A percentile compares a stretch with the other conserved stretches of the same genome.
These are phyloP conservation scores for Bertia moriformis DNA, from an alignment of 2,329 filamentous ascomycete species.

Conservation along the genomic window DNA sequence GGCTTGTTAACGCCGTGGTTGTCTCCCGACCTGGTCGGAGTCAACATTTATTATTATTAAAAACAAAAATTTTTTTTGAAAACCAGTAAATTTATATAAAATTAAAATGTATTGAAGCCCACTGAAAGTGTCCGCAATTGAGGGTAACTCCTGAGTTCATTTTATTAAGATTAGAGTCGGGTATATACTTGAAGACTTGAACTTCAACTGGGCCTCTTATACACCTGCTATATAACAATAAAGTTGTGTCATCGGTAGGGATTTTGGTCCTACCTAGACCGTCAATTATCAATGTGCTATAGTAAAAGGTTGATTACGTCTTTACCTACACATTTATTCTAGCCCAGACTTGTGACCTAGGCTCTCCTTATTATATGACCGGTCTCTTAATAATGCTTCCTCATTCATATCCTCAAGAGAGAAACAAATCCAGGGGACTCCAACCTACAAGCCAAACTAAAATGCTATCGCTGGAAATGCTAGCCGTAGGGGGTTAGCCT, in stretches of 20 bases:
- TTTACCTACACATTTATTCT: not conserved
- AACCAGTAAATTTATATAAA: slow-evolving; percentile 1
- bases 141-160: slow-evolving; percentile 1
- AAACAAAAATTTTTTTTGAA: not conserved
- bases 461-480: not conserved
- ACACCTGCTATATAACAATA: not conserved
- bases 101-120: slow-evolving; percentile 1
- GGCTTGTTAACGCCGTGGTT: not conserved
- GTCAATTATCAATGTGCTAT: not conserved
- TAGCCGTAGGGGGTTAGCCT: slow-evolving; percentile 1
- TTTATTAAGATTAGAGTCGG: slow-evolving; percentile 2
- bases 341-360: not conserved
- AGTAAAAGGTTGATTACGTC: not conserved
- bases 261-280: slow-evolving; percentile 1
- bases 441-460: slow-evolving; percentile 1
- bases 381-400: not conserved
- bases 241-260: not conserved
- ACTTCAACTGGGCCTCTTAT: not conserved
- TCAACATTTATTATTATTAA: not conserved
- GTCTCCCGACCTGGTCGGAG: not conserved
- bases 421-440: slow-evolving; percentile 1
- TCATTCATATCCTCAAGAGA: slow-evolving; percentile 1
- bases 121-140: slow-evolving; percentile 1
- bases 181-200: slow-evolving; percentile 1
- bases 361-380: not conserved